A percentile compares a stretch with the other conserved stretches of the same genome.
Conservation (phyloP, 306 rosid species). For the Dalbergia cultrata region DNA sequence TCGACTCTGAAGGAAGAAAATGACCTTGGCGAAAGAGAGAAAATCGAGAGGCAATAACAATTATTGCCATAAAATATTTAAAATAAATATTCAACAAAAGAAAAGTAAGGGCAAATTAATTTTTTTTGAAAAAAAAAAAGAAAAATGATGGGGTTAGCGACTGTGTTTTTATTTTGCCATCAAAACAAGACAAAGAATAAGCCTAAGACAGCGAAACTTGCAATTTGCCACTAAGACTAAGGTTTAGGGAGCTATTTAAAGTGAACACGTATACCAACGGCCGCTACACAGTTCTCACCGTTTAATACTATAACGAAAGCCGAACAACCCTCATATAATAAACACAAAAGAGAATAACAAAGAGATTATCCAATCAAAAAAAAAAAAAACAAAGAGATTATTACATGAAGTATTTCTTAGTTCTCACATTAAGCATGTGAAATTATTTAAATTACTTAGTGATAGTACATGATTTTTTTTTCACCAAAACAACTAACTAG, state of each 20-base stretch:
- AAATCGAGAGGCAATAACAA: constrained; percentile 1
- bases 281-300: constrained; percentile 39
- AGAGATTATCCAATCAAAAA: not conserved
- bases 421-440: not conserved
- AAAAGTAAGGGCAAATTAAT: not conserved
- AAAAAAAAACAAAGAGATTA: not conserved
- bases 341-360: not conserved
- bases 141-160: not conserved
- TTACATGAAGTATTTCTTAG: not conserved
- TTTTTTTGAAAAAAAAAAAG: no score
- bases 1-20: constrained; percentile 17
- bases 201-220: not conserved
- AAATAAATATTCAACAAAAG: not conserved
- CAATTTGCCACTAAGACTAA: not conserved
- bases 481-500: not conserved
- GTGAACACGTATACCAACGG: constrained; percentile 38
- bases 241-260: not conserved
- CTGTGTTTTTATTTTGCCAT: constrained; percentile 27
- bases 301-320: not conserved
- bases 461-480: no score
- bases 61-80: not conserved
- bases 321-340: not conserved
- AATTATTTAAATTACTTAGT: not conserved
- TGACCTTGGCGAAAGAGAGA: not conserved
- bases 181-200: constrained; percentile 33